phyloP scores from a whole-genome alignment of 2,329 filamentous ascomycete species.

The Coniochaeta pulveracea region DNA sequence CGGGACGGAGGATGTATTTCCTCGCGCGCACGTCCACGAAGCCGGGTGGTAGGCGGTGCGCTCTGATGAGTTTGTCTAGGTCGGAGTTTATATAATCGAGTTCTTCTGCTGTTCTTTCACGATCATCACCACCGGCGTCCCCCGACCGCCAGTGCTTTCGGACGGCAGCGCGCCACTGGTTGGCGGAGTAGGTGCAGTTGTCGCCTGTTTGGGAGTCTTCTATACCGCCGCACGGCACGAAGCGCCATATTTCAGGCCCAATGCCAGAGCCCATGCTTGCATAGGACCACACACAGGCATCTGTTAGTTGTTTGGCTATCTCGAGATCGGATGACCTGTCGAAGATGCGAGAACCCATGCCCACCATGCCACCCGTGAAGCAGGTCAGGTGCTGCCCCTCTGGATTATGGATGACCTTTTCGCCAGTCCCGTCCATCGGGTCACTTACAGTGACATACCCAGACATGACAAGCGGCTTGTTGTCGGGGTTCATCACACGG shows the following conservation, averaged over 20 bases:
- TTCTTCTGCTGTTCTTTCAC: background rate
- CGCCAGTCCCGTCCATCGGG: conserved; percentile 8
- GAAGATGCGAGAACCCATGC: conserved; percentile 48
- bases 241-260: conserved; percentile 47
- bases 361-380: conserved; percentile 57
- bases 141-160: conserved; percentile 7
- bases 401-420: conserved; percentile 14
- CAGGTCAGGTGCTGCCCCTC: conserved; percentile 46
- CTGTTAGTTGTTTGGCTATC: conserved; percentile 45
- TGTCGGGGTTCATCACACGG: conserved; percentile 19
- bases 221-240: conserved; percentile 24
- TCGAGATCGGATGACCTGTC: conserved; percentile 41
- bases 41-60: conserved; percentile 36
- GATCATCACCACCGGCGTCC: background rate
- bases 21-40: conserved; percentile 43
- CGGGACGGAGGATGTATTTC: conserved; percentile 58
- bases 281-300: conserved; percentile 56
- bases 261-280: conserved; percentile 43
- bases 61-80: conserved; percentile 10
- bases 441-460: conserved; percentile 27
- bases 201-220: conserved; percentile 11
- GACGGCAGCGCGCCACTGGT: conserved; percentile 15
- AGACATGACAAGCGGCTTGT: conserved; percentile 33
- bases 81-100: background rate
- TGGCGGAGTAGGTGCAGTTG: conserved; percentile 13